Evolutionary conservation across 257 asterid genomes (phyloP), one percentile per base, ranked within the genome.

Genomic region (Thymus mandschuricus): DNA sequence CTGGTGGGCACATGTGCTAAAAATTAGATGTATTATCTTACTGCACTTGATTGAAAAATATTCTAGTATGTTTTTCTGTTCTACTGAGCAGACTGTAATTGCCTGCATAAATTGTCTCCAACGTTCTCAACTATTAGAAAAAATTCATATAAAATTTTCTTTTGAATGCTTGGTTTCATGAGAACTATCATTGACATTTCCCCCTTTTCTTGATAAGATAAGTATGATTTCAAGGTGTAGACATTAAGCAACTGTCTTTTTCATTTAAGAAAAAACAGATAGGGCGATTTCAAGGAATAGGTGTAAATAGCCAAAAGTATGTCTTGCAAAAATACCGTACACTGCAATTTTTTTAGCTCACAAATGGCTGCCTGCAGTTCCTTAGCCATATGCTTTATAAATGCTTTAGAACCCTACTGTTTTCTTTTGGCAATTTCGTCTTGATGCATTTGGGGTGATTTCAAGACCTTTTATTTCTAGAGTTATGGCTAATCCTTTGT

Each of bases 401-500:
- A 38, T 38, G 41, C 4, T 38, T 5, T 4, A 38, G 6, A 38
- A 15, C 40, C 44, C 43, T 4, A 7, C 59, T 67, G 28, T 10
- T 50, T 40, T 27, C 59, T 64, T 56, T 29, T 12, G 27, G 49
- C 55, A 51, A 38, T 69, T 45, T 27, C 21, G 5, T 68, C 60
- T 31, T 28, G 51, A 52, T 58, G 69, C 73, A 45, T 33, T 21
- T 56, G 35, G 49, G 12, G 12, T 27, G 56, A 64, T 15, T 45
- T 11, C 15, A 64, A 9, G 21, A 9, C 70, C 45, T 62, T 5
- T 12, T 28, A 34, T 8, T 5, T 44, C 44, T 10, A 41, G 56
- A 12, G 66, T 68, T 61, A 38, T 34, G 33, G 35, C 11, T 40
- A 46, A 38, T 4, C 28, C 3, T 15, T 43, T 10, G n/a, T 49